Evolutionary conservation across 2,329 filamentous ascomycete genomes (phyloP).

Genomic region (Metarhizium robertsii): DNA sequence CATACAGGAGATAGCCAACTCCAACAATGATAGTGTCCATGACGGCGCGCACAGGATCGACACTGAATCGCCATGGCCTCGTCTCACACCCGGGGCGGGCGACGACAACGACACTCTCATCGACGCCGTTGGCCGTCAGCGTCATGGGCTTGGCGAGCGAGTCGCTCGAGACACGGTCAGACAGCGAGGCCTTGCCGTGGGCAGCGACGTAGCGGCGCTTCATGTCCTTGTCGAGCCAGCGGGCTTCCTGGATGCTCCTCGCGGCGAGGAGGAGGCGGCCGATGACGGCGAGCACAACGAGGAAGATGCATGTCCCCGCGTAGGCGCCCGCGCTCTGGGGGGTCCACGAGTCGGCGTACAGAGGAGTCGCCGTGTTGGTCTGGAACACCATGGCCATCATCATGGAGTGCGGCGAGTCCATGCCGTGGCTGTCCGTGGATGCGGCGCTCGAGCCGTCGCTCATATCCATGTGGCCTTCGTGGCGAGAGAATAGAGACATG

Average conservation of each 20-base stretch:
- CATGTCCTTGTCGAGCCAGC: slow-evolving; percentile 63
- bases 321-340: slow-evolving; percentile 63
- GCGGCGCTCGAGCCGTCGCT: slow-evolving; percentile 3
- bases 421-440: slow-evolving; percentile 8
- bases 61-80: slow-evolving; percentile 71
- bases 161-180: slow-evolving; percentile 50
- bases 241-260: slow-evolving; percentile 52
- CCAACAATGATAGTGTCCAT: slow-evolving; percentile 65
- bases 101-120: slow-evolving; percentile 72
- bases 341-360: slow-evolving; percentile 61
- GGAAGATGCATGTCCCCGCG: slow-evolving; percentile 85
- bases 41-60: slow-evolving; percentile 64
- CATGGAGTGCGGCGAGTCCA: slow-evolving; percentile 8
- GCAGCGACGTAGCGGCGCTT: slow-evolving; percentile 70
- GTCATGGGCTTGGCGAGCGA: slow-evolving; percentile 54
- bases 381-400: slow-evolving; percentile 53
- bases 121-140: slow-evolving; percentile 66
- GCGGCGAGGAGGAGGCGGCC: slow-evolving; percentile 64
- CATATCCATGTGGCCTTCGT: slow-evolving; percentile 10
- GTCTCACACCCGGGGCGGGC: slow-evolving; percentile 41
- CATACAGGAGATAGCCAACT: slow-evolving; percentile 79
- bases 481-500: slow-evolving; percentile 15
- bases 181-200: slow-evolving; percentile 49
- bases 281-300: slow-evolving; percentile 64
- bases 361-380: slow-evolving; percentile 35